phyloP scores from a whole-genome alignment of 345 rosid genomes.

The Abelmoschus esculentus region DNA sequence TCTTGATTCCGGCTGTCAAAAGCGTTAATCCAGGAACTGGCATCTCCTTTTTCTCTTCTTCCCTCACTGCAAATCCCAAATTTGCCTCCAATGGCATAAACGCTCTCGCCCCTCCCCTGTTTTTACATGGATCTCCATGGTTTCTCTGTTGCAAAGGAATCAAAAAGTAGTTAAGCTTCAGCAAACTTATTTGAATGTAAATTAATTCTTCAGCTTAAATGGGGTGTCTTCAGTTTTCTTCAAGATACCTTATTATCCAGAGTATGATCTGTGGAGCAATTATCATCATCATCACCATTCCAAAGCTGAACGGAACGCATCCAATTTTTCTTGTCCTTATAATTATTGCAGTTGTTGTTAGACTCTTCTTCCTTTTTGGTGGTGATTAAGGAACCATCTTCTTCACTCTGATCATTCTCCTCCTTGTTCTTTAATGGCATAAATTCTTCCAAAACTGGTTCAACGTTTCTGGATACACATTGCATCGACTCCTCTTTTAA shows the following conservation, averaged over 20 bases:
- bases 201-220: background rate
- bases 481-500: too few species aligned
- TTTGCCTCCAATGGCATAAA: conserved; percentile 33
- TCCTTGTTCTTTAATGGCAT: too few species aligned
- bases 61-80: conserved; percentile 18
- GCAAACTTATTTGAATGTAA: background rate
- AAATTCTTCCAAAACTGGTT: too few species aligned
- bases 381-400: too few species aligned
- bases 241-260: conserved; percentile 36
- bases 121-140: conserved; percentile 32
- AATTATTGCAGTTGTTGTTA: too few species aligned
- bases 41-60: conserved; percentile 28
- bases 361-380: too few species aligned
- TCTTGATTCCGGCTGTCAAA: too few species aligned
- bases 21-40: background rate
- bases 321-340: too few species aligned
- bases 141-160: conserved; percentile 30
- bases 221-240: background rate
- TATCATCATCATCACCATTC: conserved; percentile 32
- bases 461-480: too few species aligned
- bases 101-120: conserved; percentile 21
- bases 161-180: background rate
- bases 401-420: too few species aligned
- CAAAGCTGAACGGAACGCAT: conserved; percentile 27
- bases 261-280: conserved; percentile 17